These are phyloP conservation scores for Logfia minima DNA, from an alignment of 129 eudicot genomes.

Conservation along the genomic window DNA sequence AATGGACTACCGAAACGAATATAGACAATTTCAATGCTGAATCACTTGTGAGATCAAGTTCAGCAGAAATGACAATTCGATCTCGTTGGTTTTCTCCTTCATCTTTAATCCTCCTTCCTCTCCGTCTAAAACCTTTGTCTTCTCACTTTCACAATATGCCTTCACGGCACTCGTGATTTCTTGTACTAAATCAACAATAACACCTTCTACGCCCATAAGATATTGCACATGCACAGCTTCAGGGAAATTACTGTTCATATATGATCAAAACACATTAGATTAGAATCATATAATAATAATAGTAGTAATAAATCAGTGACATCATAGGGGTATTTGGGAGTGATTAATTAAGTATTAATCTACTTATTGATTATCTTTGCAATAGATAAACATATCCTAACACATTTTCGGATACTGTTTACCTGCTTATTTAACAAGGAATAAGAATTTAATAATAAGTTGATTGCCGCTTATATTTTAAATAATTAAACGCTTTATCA, in stretches of 20 bases:
- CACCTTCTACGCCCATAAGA: slow-evolving; percentile 84
- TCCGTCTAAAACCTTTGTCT: slow-evolving; percentile 24
- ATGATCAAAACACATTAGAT: background rate
- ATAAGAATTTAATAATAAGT: too few relatives aligned
- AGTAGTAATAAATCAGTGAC: too few relatives aligned
- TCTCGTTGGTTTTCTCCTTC: slow-evolving; percentile 16
- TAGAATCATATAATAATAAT: background rate
- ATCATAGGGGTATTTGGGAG: background rate
- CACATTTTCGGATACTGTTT: too few relatives aligned
- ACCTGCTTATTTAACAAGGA: too few relatives aligned
- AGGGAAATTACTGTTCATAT: slow-evolving; percentile 55
- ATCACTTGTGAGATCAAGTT: slow-evolving; percentile 54
- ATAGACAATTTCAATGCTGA: slow-evolving; percentile 31
- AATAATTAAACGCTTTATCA: too few relatives aligned
- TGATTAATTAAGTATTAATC: too few relatives aligned
- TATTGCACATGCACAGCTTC: slow-evolving; percentile 79
- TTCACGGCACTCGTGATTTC: slow-evolving; percentile 60
- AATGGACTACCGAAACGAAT: slow-evolving; percentile 17
- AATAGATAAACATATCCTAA: too few relatives aligned
- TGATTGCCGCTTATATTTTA: too few relatives aligned
- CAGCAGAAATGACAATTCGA: slow-evolving; percentile 49
- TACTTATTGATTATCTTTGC: too few relatives aligned
- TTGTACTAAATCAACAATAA: slow-evolving; percentile 71
- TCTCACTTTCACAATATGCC: slow-evolving; percentile 20
- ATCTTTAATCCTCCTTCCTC: slow-evolving; percentile 20